These are phyloP conservation scores for Nitzschia inconspicua DNA, from an alignment of 108 stramenopile genomes.

Conservation along the genomic window DNA sequence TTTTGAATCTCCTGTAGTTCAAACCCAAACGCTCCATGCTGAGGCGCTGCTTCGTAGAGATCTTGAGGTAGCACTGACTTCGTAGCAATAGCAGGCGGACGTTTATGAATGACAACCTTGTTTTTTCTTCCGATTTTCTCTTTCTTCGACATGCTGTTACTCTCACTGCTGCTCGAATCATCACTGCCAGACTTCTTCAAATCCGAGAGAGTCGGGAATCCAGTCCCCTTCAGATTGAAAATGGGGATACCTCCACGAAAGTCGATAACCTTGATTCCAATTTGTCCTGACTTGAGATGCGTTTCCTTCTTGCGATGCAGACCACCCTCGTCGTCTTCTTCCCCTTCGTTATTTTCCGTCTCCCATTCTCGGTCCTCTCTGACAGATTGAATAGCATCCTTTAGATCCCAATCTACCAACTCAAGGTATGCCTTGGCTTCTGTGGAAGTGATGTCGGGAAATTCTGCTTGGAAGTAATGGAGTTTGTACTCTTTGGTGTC, in stretches of 20 bases:
- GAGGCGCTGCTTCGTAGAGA: slow-evolving; percentile 38
- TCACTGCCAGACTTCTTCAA: neutral
- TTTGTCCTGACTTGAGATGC: slow-evolving; percentile 28
- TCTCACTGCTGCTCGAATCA: neutral
- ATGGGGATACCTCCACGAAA: slow-evolving; percentile 22
- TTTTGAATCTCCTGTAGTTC: slow-evolving; percentile 33
- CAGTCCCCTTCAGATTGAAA: slow-evolving; percentile 23
- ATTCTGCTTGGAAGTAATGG: slow-evolving; percentile 70
- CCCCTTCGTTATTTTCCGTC: slow-evolving; percentile 16
- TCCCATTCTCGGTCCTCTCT: slow-evolving; percentile 80
- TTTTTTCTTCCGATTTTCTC: slow-evolving; percentile 1
- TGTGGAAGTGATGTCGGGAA: slow-evolving; percentile 42
- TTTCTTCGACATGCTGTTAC: neutral
- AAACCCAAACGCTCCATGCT: slow-evolving; percentile 39
- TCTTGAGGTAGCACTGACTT: slow-evolving; percentile 39
- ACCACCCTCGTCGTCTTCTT: slow-evolving; percentile 9
- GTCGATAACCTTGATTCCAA: slow-evolving; percentile 27
- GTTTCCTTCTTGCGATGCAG: neutral
- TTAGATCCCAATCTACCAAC: slow-evolving; percentile 77
- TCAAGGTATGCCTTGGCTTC: slow-evolving; percentile 78
- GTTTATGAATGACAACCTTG: slow-evolving; percentile 10
- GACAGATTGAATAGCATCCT: slow-evolving; percentile 59
- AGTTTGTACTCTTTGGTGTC: slow-evolving; percentile 80
- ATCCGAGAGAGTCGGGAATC: slow-evolving; percentile 12
- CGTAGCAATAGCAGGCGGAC: slow-evolving; percentile 38